Conservation (phyloP, 1,284 basidiomycete genomes). For the Ganoderma multipileum region DNA sequence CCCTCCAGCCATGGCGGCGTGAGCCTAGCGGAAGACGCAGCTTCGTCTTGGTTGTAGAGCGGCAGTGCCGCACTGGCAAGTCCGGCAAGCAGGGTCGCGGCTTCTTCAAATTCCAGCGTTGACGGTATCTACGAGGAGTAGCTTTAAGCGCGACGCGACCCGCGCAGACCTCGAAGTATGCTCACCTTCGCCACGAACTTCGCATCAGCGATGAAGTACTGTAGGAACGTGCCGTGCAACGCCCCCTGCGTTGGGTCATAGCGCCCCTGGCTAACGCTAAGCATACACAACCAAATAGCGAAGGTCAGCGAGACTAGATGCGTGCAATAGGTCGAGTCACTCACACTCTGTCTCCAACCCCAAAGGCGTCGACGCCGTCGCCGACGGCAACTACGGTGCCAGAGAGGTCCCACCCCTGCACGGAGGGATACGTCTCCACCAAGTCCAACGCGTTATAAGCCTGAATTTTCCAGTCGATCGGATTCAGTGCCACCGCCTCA, state of each 20-base stretch:
- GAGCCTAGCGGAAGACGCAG: slow-evolving; percentile 27
- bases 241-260: neutral
- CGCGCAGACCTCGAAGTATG: neutral
- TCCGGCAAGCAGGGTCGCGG: slow-evolving; percentile 38
- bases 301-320: neutral
- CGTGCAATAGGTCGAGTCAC: slow-evolving; percentile 14
- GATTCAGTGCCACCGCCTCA: slow-evolving; percentile 48
- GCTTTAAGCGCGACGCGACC: neutral
- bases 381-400: slow-evolving; percentile 50
- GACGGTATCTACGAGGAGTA: slow-evolving; percentile 33
- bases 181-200: neutral
- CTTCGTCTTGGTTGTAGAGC: slow-evolving; percentile 31
- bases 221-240: neutral
- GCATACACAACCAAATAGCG: neutral
- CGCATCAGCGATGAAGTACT: neutral
- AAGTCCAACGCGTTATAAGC: slow-evolving; percentile 28
- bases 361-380: slow-evolving; percentile 41
- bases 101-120: slow-evolving; percentile 38
- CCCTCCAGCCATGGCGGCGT: slow-evolving; percentile 32
- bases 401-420: slow-evolving; percentile 54
- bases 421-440: slow-evolving; percentile 44
- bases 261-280: neutral
- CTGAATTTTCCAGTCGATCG: slow-evolving; percentile 47
- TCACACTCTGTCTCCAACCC: slow-evolving; percentile 51
- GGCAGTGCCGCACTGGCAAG: slow-evolving; percentile 37